Conservation (phyloP, 257 asterid species). For the Penstemon newberryi region DNA sequence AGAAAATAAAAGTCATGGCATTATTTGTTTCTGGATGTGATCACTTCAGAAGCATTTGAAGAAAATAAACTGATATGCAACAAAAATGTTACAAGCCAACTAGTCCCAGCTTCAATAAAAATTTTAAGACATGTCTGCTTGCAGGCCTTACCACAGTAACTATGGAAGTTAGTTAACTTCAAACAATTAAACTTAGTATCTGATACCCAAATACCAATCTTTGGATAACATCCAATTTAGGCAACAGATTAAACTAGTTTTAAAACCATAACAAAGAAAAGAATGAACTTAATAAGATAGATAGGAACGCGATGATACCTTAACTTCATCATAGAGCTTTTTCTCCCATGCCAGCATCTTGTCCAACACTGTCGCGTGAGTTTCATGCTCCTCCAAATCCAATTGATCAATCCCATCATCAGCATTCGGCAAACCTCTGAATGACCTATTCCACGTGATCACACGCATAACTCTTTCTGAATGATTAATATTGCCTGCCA, state of each 20-base stretch:
- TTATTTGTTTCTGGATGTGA: neutral
- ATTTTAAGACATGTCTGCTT: no score
- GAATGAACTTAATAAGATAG: neutral
- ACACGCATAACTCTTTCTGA: conserved; percentile 96
- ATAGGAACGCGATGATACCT: conserved; percentile 48
- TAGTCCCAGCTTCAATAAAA: neutral
- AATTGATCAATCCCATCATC: conserved; percentile 72
- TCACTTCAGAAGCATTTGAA: neutral
- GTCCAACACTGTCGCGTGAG: conserved; percentile 97
- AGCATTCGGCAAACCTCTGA: conserved; percentile 55
- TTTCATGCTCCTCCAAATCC: conserved; percentile 90
- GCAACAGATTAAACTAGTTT: neutral
- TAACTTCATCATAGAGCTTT: conserved; percentile 96
- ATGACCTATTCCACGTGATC: conserved; percentile 96
- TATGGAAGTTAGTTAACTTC: neutral
- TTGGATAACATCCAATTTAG: conserved; percentile 17
- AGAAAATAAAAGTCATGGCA: no score
- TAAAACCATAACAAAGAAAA: neutral
- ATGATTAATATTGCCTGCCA: conserved; percentile 87
- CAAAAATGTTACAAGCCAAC: neutral
- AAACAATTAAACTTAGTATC: neutral
- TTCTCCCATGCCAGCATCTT: conserved; percentile 99
- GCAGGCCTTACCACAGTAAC: neutral
- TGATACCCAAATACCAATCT: neutral
- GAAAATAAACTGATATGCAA: conserved; percentile 1